phyloP scores from a whole-genome alignment of 1,139 yeast species.

The Candida sp. region DNA sequence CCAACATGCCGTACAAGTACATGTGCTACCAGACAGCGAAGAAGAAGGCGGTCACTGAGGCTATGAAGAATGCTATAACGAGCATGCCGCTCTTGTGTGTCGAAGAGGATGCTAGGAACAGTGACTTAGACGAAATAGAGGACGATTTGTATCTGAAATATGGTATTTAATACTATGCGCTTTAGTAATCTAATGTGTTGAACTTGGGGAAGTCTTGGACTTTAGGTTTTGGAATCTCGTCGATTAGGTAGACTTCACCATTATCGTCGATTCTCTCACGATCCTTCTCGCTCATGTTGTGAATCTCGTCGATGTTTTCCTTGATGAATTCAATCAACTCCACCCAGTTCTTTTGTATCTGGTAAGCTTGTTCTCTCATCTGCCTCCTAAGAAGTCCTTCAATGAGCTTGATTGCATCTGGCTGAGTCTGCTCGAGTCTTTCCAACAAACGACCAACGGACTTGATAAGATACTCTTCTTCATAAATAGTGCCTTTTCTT shows the following conservation, averaged over 20 bases:
- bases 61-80: conserved; percentile 42
- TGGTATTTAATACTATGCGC: background rate
- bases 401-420: conserved; percentile 74
- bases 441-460: conserved; percentile 90
- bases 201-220: conserved; percentile 63
- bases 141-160: background rate
- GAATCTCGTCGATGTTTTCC: conserved; percentile 73
- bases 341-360: conserved; percentile 71
- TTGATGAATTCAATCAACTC: conserved; percentile 59
- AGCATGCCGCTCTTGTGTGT: conserved; percentile 27
- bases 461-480: conserved; percentile 90
- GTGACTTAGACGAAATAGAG: background rate
- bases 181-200: conserved; percentile 59
- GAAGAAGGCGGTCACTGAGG: conserved; percentile 59
- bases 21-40: conserved; percentile 48
- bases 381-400: conserved; percentile 78
- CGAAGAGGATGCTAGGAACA: conserved; percentile 17
- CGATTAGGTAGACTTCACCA: conserved; percentile 79
- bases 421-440: conserved; percentile 73
- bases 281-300: conserved; percentile 79
- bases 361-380: conserved; percentile 81
- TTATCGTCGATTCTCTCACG: conserved; percentile 89
- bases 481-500: conserved; percentile 96
- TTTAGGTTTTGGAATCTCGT: conserved; percentile 71
- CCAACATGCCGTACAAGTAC: conserved; percentile 34